These are phyloP conservation scores for Alternaria metachromatica DNA, from an alignment of 2,329 filamentous ascomycete genomes.

Conservation along the genomic window DNA sequence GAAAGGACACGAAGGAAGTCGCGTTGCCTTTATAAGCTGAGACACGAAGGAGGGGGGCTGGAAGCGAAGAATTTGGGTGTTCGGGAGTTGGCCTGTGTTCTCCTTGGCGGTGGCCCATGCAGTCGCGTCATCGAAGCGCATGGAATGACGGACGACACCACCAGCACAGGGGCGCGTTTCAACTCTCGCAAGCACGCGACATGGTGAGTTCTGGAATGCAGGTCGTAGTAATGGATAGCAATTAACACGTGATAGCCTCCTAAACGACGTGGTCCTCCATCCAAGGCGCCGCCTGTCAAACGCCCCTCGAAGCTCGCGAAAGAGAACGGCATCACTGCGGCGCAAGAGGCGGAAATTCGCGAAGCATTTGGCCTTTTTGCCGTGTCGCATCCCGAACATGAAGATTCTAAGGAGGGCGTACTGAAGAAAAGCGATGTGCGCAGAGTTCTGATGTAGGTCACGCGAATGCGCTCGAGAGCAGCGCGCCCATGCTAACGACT, in stretches of 20 bases:
- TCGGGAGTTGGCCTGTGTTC: background rate
- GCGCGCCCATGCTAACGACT: conserved; percentile 2
- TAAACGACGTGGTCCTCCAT: conserved; percentile 36
- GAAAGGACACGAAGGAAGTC: background rate
- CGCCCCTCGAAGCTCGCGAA: conserved; percentile 89
- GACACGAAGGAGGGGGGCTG: background rate
- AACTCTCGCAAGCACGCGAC: background rate
- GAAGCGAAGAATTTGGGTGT: conserved; percentile 8
- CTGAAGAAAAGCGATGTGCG: conserved; percentile 55
- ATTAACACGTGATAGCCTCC: conserved; percentile 32
- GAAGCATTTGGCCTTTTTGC: conserved; percentile 87
- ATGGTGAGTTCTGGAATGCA: conserved; percentile 23
- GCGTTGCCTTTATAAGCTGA: background rate
- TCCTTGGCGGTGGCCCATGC: conserved; percentile 12
- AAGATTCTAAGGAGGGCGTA: conserved; percentile 68
- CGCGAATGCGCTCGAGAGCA: background rate
- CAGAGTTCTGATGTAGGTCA: conserved; percentile 58
- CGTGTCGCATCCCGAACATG: conserved; percentile 58
- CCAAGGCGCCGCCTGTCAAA: conserved; percentile 28
- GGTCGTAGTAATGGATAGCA: background rate
- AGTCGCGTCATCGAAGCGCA: conserved; percentile 27
- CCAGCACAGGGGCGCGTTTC: background rate
- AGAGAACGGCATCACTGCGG: conserved; percentile 83
- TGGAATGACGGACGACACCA: background rate
- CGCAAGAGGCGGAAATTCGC: conserved; percentile 87